phyloP scores from a whole-genome alignment of 192 early-diverging fungal species.

The Funneliformis geosporum region DNA sequence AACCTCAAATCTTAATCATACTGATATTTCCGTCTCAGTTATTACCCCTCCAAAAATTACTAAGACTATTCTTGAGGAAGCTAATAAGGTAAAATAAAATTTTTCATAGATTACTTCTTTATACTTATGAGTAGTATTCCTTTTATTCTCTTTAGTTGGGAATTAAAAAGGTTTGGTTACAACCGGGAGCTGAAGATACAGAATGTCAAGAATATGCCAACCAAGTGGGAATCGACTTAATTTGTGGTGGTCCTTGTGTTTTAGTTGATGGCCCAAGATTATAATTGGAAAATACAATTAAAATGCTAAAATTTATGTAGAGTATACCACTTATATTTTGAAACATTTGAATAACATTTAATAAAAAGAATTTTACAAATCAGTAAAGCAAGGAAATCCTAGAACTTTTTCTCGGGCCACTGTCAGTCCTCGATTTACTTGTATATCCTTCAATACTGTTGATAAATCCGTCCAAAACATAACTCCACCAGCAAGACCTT shows the following conservation, averaged over 20 bases:
- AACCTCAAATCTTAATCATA: slow-evolving; percentile 38
- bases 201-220: slow-evolving; percentile 53
- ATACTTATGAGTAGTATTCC: neutral
- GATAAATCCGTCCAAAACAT: neutral
- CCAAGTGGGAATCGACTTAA: slow-evolving; percentile 50
- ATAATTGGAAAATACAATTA: neutral
- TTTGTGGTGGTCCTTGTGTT: slow-evolving; percentile 69
- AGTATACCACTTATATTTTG: neutral
- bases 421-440: neutral
- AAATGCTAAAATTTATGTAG: neutral
- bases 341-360: neutral
- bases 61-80: slow-evolving; percentile 55
- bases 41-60: slow-evolving; percentile 73
- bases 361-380: neutral
- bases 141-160: slow-evolving; percentile 42
- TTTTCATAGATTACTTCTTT: neutral
- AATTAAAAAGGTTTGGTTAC: slow-evolving; percentile 68
- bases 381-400: neutral
- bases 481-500: neutral
- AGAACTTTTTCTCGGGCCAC: neutral
- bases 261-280: slow-evolving; percentile 50
- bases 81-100: slow-evolving; percentile 33
- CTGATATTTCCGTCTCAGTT: slow-evolving; percentile 59
- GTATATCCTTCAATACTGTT: neutral
- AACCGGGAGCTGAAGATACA: slow-evolving; percentile 66